Evolutionary conservation across 73 alveolate species (phyloP), one percentile per base, ranked within the genome.

Genomic region (Paramecium octaurelia): DNA sequence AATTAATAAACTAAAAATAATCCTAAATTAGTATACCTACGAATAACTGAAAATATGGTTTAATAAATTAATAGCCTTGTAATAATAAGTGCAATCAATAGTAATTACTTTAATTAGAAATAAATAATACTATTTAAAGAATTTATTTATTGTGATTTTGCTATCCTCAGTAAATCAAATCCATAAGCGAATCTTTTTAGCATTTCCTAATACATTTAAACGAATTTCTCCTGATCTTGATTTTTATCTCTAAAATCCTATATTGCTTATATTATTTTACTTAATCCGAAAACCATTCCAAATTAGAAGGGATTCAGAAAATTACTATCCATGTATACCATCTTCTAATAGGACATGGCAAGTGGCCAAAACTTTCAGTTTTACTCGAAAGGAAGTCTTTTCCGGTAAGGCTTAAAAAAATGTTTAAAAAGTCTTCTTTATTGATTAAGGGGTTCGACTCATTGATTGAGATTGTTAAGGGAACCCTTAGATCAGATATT

Each of bases 311-410:
- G 20, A 38, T 20, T 75, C 88, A 21, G 88, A 35, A 75, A 75
- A 75, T 34, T 34, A 8, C n/a, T 35, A 23, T 4, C 88, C 88
- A 16, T 42, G 60, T 2, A 75, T 11, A 18, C 23, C 23, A 38
- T 75, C 88, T n/a, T 75, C 88, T 42, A 75, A 36, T 0, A 75
- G 27, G n/a, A 75, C 88, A 75, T 75, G 88, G 29, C 88, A 75
- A n/a, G 88, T 75, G 9, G 88, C 88, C 8, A 75, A 42, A 20
- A 75, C 29, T 36, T 75, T 75, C 18, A 75, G 12, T 38, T 75
- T 75, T 21, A 75, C 88, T 2, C 88, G 8, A 38, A 34, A 75
- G 0, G 88, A 38, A 10, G 34, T 9, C 46, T 75, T 75, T n/a
- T 75, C 88, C 18, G 88, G 88, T 42, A 75, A 6, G 16, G 88